These are phyloP conservation scores for Yamadazyma endophytica DNA, from an alignment of 805 yeast genomes.

Conservation along the genomic window DNA sequence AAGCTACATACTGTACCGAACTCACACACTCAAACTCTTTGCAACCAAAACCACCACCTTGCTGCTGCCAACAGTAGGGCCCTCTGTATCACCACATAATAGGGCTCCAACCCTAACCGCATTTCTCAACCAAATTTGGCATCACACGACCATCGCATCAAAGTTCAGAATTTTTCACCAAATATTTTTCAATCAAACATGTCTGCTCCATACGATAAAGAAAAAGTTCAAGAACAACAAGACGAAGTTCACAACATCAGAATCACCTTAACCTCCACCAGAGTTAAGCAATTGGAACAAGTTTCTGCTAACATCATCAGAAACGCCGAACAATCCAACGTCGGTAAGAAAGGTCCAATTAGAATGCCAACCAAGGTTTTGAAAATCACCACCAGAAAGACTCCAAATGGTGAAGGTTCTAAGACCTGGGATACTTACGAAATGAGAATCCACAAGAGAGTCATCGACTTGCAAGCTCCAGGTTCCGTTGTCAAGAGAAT, in stretches of 20 bases:
- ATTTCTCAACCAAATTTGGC: neutral
- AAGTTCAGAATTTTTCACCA: conserved; percentile 15
- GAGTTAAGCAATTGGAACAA: conserved; percentile 96
- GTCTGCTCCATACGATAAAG: conserved; percentile 79
- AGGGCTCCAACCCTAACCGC: conserved; percentile 11
- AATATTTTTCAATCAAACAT: conserved; percentile 53
- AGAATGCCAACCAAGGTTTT: conserved; percentile 99
- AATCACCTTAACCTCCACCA: conserved; percentile 98
- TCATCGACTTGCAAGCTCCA: conserved; percentile 97
- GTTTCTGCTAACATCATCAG: conserved; percentile 86
- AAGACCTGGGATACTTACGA: conserved; percentile 99
- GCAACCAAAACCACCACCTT: too few relatives aligned
- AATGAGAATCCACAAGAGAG: conserved; percentile 99
- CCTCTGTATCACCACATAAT: too few relatives aligned
- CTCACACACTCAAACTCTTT: too few relatives aligned
- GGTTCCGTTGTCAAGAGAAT: conserved; percentile 88
- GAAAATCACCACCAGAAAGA: conserved; percentile 98
- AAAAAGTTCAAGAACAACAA: conserved; percentile 81
- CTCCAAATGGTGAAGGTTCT: conserved; percentile 99
- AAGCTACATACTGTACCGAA: too few relatives aligned
- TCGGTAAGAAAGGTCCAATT: conserved; percentile 97
- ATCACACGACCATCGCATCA: neutral
- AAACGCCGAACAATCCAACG: conserved; percentile 79
- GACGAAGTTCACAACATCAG: conserved; percentile 93
- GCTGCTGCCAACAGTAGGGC: too few relatives aligned